A percentile compares a stretch with the other conserved stretches of the same genome.
Conservation (phyloP, 306 rosid species). For the Macrotyloma uniflorum region DNA sequence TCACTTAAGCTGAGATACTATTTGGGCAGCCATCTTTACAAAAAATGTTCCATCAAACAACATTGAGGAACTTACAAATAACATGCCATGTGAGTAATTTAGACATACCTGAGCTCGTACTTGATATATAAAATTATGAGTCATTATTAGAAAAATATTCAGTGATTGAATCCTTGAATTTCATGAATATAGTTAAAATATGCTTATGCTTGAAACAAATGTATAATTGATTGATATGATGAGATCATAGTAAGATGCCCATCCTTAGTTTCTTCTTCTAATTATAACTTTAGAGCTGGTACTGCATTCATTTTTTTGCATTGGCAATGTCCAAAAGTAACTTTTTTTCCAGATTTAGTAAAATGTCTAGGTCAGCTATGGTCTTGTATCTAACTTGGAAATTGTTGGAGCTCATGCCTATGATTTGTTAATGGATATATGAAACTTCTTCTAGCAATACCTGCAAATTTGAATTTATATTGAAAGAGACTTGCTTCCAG, state of each 20-base stretch:
- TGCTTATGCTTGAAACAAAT: background rate
- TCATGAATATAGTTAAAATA: background rate
- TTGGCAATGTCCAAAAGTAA: conserved; percentile 3
- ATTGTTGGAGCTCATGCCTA: conserved; percentile 23
- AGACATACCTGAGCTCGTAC: background rate
- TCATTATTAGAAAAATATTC: background rate
- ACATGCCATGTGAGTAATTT: background rate
- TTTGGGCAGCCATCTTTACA: background rate
- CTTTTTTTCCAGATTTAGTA: background rate
- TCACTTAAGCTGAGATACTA: background rate
- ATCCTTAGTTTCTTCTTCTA: conserved; percentile 15
- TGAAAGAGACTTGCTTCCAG: conserved; percentile 95
- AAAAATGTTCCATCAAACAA: background rate
- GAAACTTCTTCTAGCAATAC: conserved; percentile 46
- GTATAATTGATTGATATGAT: background rate
- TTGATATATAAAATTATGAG: background rate
- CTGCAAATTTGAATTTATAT: conserved; percentile 80
- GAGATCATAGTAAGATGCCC: background rate
- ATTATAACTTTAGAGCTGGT: background rate
- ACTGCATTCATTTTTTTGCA: background rate
- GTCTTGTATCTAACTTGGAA: conserved; percentile 7
- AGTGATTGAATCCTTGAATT: background rate
- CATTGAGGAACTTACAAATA: background rate
- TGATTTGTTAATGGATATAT: conserved; percentile 11
- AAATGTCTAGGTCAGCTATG: background rate